Base-by-base conservation (phyloP, 2,329 filamentous ascomycete genomes). In the Aspergillus glaucus region DNA sequence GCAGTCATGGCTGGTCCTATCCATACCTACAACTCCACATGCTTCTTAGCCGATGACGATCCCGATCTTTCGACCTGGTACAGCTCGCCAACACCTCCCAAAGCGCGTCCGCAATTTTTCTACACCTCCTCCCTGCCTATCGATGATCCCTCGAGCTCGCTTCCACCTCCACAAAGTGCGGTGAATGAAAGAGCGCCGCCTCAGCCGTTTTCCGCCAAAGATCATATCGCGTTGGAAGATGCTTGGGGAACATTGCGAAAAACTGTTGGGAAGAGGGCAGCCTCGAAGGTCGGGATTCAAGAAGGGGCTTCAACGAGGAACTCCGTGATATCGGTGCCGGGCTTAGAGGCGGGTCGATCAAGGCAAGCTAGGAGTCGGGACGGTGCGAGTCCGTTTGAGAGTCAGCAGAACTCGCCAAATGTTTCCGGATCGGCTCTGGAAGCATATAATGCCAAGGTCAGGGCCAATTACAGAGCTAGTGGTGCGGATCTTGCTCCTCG, bases 141-240 rank as follows among this genome's bases (percentile, higher is more conserved):
- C 62, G 90, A 95, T 62, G 90, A 95, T 62, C 88, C 88, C 21
- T 77, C 95, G n/a, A 88, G 86, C 8, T 80, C 85, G 67, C 77
- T 70, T 62, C 81, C 66, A 64, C 79, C 62, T 59, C 78, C 65
- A 43, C 65, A 72, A 48, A 67, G 64, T 45, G 63, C 76, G 12
- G 78, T 73, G 48, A 67, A 77, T 48, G 68, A 76, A 30, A 84
- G 79, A 58, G 76, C 79, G 32, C 79, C 82, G 43, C 80, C 89
- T 7, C 82, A 87, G 40, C 88, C 90, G 0, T 95, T 95, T 67
- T 86, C 87, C 0, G 76, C 76, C 4, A 83, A 81, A 50, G 90
- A 95, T 69, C 94, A 92, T 56, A 81, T 84, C 56, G 82, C 85
- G 2, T 75, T 95, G 10, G 88, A 95, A 64, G 80, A 82, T 54